These are phyloP conservation scores for Ascochyta clinopodiicola DNA, from an alignment of 2,329 filamentous ascomycete species.

Conservation along the genomic window DNA sequence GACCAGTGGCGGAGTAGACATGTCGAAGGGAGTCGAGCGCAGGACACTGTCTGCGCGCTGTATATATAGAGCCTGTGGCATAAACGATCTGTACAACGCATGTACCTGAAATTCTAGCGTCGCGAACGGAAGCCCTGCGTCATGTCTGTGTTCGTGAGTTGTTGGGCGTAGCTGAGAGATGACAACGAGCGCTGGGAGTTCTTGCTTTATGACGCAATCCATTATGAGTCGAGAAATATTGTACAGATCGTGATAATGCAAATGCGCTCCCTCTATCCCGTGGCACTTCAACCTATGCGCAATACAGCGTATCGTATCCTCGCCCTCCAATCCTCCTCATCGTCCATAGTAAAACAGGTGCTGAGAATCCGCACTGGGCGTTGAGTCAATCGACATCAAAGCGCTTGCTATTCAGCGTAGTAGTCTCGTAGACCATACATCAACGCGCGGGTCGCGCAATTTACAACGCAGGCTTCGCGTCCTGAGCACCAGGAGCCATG, in stretches of 20 bases:
- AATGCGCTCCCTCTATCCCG: slow-evolving; percentile 14
- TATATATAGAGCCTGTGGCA: slow-evolving; percentile 43
- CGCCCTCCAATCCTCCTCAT: slow-evolving; percentile 1
- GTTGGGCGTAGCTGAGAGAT: not conserved
- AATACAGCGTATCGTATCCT: slow-evolving; percentile 24
- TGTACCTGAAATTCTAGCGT: not conserved
- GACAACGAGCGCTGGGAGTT: not conserved
- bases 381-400: not conserved
- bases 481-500: slow-evolving; percentile 41
- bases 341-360: slow-evolving; percentile 32
- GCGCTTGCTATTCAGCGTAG: not conserved
- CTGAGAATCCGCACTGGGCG: slow-evolving; percentile 21
- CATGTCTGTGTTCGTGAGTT: too few species aligned
- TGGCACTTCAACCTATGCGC: slow-evolving; percentile 18
- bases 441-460: not conserved
- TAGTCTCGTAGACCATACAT: not conserved
- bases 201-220: slow-evolving; percentile 25
- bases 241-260: slow-evolving; percentile 30
- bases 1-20: slow-evolving; percentile 11
- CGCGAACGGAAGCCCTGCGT: not conserved
- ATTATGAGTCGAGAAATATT: slow-evolving; percentile 41
- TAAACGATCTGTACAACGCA: slow-evolving; percentile 21
- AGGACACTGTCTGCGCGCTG: slow-evolving; percentile 28
- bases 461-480: slow-evolving; percentile 48
- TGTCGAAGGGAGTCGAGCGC: slow-evolving; percentile 14